Percentiles rank a stretch among this genome's conserved stretches.
These are phyloP conservation scores for Annona squamosa DNA, from an alignment of 164 flowering plant genomes.

Conservation along the genomic window DNA sequence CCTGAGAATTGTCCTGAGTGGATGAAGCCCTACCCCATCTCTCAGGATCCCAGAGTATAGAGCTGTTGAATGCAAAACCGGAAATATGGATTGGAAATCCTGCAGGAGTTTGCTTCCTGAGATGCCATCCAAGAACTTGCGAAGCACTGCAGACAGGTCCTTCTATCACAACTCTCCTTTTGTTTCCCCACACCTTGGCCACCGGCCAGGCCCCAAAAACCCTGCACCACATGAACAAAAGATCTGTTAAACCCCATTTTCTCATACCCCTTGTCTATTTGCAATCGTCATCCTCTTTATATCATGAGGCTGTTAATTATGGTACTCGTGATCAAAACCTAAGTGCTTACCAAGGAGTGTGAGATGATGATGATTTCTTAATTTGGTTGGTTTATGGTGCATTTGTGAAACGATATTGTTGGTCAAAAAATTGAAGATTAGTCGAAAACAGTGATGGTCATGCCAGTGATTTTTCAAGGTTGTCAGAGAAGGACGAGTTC, in stretches of 20 bases:
- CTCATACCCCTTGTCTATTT: not conserved
- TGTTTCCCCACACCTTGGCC: slow-evolving; percentile 54
- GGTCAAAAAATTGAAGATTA: too few relatives aligned
- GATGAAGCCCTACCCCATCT: slow-evolving; percentile 89
- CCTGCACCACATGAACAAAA: slow-evolving; percentile 28
- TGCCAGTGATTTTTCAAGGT: too few relatives aligned
- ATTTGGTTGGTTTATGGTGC: too few relatives aligned
- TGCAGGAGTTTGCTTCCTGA: slow-evolving; percentile 26
- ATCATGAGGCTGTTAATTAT: too few relatives aligned
- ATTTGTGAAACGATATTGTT: too few relatives aligned
- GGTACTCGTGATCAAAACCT: too few relatives aligned
- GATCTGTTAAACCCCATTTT: not conserved
- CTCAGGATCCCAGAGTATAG: slow-evolving; percentile 97
- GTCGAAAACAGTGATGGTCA: too few relatives aligned
- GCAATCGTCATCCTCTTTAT: too few relatives aligned
- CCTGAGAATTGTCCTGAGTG: slow-evolving; percentile 59
- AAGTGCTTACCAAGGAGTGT: too few relatives aligned
- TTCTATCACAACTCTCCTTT: slow-evolving; percentile 52
- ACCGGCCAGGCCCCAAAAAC: slow-evolving; percentile 84
- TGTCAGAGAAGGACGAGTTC: too few relatives aligned
- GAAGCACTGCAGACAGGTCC: slow-evolving; percentile 85
- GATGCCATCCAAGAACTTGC: slow-evolving; percentile 82
- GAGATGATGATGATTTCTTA: too few relatives aligned
- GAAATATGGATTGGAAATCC: slow-evolving; percentile 47
- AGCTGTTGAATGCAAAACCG: slow-evolving; percentile 78